Conservation (phyloP, 2,329 filamentous ascomycete species). For the Cercospora sp. region DNA sequence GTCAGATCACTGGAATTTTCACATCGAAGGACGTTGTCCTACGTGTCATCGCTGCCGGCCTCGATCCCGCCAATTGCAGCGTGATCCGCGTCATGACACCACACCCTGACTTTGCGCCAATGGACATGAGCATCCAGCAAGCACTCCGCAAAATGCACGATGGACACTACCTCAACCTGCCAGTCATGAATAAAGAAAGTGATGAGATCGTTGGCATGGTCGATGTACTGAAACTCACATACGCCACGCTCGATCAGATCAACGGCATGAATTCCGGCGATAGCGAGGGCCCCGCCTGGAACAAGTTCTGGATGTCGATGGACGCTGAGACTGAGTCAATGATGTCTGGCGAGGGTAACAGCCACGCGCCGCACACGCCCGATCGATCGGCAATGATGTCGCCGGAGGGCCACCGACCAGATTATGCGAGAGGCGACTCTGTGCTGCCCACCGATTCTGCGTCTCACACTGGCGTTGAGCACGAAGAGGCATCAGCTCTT, state of each 20-base stretch:
- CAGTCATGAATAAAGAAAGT: conserved; percentile 88
- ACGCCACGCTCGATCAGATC: conserved; percentile 90
- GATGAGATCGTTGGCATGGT: conserved; percentile 99
- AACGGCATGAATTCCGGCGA: conserved; percentile 90
- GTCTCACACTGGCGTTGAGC: conserved; percentile 76
- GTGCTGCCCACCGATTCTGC: conserved; percentile 92
- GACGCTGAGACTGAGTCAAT: conserved; percentile 94
- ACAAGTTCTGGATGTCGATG: conserved; percentile 98
- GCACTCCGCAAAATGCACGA: conserved; percentile 99
- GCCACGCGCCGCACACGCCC: conserved; percentile 65
- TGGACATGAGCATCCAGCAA: conserved; percentile 98
- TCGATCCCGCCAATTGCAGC: conserved; percentile 92
- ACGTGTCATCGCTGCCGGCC: conserved; percentile 92
- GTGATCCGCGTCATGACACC: conserved; percentile 99
- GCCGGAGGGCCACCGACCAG: conserved; percentile 64
- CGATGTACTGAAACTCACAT: conserved; percentile 95
- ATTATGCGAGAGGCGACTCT: conserved; percentile 71
- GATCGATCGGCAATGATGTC: conserved; percentile 74
- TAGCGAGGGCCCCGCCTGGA: conserved; percentile 95
- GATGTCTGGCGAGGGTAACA: conserved; percentile 86
- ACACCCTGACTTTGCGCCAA: conserved; percentile 95
- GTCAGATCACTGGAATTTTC: conserved; percentile 97
- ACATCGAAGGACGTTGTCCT: conserved; percentile 99
- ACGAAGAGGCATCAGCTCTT: conserved; percentile 68
- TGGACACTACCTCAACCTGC: conserved; percentile 95